Evolutionary conservation across 2,329 filamentous ascomycete species (phyloP), one percentile per base, ranked within the genome.

Genomic region (Sporothrix dimorphospora): DNA sequence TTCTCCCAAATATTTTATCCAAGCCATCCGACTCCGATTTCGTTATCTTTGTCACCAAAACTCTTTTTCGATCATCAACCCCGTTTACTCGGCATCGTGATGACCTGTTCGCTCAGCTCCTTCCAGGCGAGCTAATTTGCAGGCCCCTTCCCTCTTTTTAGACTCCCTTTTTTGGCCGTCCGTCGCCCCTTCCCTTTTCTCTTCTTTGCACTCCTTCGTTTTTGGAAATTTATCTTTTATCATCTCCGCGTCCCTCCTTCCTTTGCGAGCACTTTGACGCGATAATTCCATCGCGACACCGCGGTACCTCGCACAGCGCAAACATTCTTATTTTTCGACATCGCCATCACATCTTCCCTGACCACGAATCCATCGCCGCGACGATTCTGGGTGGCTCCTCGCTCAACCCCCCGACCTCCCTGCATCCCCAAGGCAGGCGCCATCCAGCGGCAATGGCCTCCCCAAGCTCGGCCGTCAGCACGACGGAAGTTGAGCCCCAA

Each of bases 401-500:
- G 24, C 12, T 59, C 30, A 38, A 12, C 30, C 65, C 8, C 8
- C 7, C 65, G 45, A 38, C 45, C 24, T 21, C 47, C 45, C 47
- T 40, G 9, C 65, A 68, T 68, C 65, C 34, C 49, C 49, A 30
- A 12, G 3, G 27, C 63, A 59, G 24, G 27, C 40, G 71, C 67
- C 19, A 55, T 38, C 19, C 21, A 14, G 38, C 9, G 27, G 65
- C 69, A 42, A 76, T 76, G 75, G 80, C 81, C 40, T 82, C 83
- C 51, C 82, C 83, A 51, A 80, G 78, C 76, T 84, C 81, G 21
- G 75, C 79, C 72, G 79, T 79, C 72, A 81, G 79, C 73, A 81
- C 82, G 75, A 86, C 84, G 65, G 85, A 86, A 71, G 77, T 80
- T 45, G 85, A 86, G 72, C 78, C 79, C 0, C 81, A 81, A 27